A percentile compares a stretch with the other conserved stretches of the same genome.
These are phyloP conservation scores for Tetradesmus lagerheimii DNA, from an alignment of 139 green algal species.

Conservation along the genomic window DNA sequence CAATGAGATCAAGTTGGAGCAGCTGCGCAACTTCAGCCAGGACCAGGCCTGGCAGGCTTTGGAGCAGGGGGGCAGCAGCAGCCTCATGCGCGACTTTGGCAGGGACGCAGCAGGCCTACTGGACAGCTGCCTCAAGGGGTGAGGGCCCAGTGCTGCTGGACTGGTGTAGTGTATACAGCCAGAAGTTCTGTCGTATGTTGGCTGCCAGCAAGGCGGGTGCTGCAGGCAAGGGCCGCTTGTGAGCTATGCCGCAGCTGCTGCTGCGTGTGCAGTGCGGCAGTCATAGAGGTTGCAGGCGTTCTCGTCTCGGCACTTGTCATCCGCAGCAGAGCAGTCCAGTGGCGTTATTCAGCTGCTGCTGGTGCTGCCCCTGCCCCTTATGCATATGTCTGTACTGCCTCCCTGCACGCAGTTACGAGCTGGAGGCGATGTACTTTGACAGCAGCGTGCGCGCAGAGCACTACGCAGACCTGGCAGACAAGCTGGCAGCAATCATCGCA, in stretches of 20 bases:
- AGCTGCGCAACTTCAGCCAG: slow-evolving; percentile 69
- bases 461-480: slow-evolving; percentile 70
- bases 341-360: not conserved
- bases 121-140: slow-evolving; percentile 80
- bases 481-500: slow-evolving; percentile 62
- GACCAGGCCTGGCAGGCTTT: slow-evolving; percentile 77
- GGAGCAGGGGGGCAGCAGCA: slow-evolving; percentile 43
- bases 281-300: too few species aligned
- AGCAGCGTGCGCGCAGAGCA: slow-evolving; percentile 72
- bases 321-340: too few species aligned
- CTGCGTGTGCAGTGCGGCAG: too few species aligned
- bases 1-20: slow-evolving; percentile 84
- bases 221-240: too few species aligned
- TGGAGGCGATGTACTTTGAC: slow-evolving; percentile 94
- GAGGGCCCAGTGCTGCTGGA: too few species aligned
- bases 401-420: slow-evolving; percentile 79
- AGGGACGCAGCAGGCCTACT: slow-evolving; percentile 57
- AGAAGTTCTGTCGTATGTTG: too few species aligned
- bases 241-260: too few species aligned
- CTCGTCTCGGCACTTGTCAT: too few species aligned
- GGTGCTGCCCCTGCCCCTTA: not conserved
- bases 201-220: too few species aligned
- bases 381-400: not conserved
- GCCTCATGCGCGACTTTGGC: slow-evolving; percentile 79
- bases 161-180: too few species aligned